phyloP scores from a whole-genome alignment of 352 stramenopile species.

The Pythium vanterpoolii region DNA sequence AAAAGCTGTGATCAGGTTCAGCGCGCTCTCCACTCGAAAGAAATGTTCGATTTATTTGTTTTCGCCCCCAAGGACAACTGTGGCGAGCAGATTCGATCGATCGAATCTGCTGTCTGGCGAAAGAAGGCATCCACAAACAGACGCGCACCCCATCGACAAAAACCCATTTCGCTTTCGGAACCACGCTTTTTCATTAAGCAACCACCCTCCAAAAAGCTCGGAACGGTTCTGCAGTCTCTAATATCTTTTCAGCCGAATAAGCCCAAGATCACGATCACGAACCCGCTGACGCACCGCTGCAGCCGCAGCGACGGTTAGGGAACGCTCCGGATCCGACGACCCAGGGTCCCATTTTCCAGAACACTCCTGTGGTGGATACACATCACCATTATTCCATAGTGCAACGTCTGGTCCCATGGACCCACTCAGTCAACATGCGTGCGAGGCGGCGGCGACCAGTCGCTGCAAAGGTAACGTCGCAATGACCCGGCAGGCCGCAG shows the following conservation, averaged over 20 bases:
- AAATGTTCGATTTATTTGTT: slow-evolving; percentile 15
- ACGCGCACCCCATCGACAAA: not conserved
- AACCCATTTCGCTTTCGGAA: slow-evolving; percentile 7
- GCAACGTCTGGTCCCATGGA: slow-evolving; percentile 5
- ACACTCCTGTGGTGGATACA: too few relatives aligned
- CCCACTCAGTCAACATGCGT: slow-evolving; percentile 14
- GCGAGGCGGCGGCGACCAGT: slow-evolving; percentile 9
- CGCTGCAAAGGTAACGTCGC: slow-evolving; percentile 1
- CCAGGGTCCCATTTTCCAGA: not conserved
- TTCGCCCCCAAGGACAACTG: not conserved
- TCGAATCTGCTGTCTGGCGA: not conserved
- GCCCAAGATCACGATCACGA: not conserved
- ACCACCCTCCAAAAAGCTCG: slow-evolving; percentile 1
- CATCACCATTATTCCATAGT: too few relatives aligned
- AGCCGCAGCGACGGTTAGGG: not conserved
- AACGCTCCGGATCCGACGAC: not conserved
- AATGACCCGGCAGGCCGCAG: not conserved
- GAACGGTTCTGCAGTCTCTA: not conserved
- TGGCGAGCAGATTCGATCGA: slow-evolving; percentile 8
- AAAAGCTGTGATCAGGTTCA: not conserved
- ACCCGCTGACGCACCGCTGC: not conserved
- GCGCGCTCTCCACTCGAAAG: not conserved
- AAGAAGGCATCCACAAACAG: not conserved
- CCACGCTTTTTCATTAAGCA: slow-evolving; percentile 11
- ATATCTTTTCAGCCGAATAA: not conserved